Conservation (phyloP, 805 yeast genomes). For the Schwanniomyces vanrijiae region DNA sequence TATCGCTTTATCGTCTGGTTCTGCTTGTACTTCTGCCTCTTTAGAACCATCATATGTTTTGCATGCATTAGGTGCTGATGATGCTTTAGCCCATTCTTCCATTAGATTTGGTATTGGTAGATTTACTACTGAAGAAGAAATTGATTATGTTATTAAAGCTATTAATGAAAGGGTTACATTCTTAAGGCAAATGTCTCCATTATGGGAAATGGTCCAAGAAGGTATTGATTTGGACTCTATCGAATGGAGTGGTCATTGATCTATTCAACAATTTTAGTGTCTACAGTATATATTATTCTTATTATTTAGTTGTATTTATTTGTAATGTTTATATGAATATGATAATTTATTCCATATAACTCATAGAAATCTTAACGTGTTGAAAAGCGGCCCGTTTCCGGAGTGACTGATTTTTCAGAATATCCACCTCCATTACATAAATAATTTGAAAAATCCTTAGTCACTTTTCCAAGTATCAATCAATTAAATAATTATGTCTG, state of each 20-base stretch:
- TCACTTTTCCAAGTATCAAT: neutral
- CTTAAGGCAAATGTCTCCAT: slow-evolving; percentile 87
- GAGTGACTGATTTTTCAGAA: neutral
- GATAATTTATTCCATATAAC: neutral
- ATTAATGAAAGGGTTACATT: slow-evolving; percentile 86
- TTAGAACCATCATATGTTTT: slow-evolving; percentile 96
- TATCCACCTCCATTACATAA: neutral
- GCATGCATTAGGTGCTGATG: slow-evolving; percentile 97
- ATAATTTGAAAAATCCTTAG: neutral
- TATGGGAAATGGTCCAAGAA: slow-evolving; percentile 99
- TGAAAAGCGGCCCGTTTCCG: neutral
- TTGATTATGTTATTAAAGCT: slow-evolving; percentile 90
- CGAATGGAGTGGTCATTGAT: slow-evolving; percentile 96
- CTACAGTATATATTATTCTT: neutral
- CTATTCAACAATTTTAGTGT: neutral
- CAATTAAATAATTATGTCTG: slow-evolving; percentile 1
- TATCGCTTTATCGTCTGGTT: slow-evolving; percentile 93
- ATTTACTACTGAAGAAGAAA: slow-evolving; percentile 94
- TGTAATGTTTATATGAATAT: neutral
- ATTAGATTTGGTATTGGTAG: slow-evolving; percentile 97
- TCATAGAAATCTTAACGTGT: neutral
- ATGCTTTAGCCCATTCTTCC: slow-evolving; percentile 97
- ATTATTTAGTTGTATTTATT: slow-evolving; percentile 1
- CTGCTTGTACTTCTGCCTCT: slow-evolving; percentile 98
- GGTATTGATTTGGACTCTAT: slow-evolving; percentile 93